These are phyloP conservation scores for Trypanosoma platydactyli DNA, from an alignment of 208 protist species.

Conservation along the genomic window DNA sequence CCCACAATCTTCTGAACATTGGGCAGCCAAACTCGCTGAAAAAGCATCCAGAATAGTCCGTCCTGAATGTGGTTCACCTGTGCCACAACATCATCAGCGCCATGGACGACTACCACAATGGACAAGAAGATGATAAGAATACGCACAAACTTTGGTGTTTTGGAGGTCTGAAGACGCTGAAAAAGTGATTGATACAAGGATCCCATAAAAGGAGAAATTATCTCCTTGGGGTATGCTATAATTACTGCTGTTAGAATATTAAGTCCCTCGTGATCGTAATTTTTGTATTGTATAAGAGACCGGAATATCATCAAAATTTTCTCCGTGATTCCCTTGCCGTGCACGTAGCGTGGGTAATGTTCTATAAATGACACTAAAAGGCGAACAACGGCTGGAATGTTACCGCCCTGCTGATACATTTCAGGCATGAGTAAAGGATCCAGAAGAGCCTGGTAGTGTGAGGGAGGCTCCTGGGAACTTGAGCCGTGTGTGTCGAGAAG, in stretches of 20 bases:
- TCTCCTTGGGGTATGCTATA: conserved; percentile 62
- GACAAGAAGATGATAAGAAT: conserved; percentile 90
- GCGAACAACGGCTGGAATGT: conserved; percentile 82
- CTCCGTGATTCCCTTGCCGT: conserved; percentile 53
- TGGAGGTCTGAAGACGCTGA: conserved; percentile 56
- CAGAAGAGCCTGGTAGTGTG: conserved; percentile 57
- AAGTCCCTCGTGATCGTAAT: conserved; percentile 91
- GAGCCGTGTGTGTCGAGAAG: conserved; percentile 84
- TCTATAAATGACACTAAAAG: conserved; percentile 79
- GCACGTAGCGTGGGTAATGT: conserved; percentile 69
- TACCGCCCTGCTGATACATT: conserved; percentile 68
- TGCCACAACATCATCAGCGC: conserved; percentile 56
- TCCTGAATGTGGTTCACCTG: conserved; percentile 67
- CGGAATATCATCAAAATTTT: conserved; percentile 63
- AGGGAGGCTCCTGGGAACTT: conserved; percentile 34
- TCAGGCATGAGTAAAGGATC: conserved; percentile 58
- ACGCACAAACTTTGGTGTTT: conserved; percentile 90
- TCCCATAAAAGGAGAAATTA: conserved; percentile 58
- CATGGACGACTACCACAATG: conserved; percentile 59
- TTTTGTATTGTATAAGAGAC: conserved; percentile 74
- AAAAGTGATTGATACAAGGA: conserved; percentile 70
- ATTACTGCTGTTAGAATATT: conserved; percentile 83
- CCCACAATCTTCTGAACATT: conserved; percentile 87
- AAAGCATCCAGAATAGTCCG: conserved; percentile 79
- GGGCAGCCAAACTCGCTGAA: conserved; percentile 76